phyloP scores from a whole-genome alignment of 306 rosid species.

The Hippophae gyantsensis region DNA sequence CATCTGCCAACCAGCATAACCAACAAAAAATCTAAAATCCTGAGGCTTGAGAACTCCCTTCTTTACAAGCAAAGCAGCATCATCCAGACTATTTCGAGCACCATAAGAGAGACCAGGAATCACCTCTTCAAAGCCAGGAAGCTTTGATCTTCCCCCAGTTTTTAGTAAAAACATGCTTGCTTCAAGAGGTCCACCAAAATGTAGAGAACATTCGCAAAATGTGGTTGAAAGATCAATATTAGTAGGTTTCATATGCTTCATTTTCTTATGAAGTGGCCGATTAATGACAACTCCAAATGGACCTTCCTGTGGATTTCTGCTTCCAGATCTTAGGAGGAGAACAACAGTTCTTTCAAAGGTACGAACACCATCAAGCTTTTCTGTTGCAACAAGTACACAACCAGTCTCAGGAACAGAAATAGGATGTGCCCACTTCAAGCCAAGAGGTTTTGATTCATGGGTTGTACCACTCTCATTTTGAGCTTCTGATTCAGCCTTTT shows the following conservation, averaged over 20 bases:
- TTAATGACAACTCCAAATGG: constrained; percentile 90
- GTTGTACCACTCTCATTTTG: constrained; percentile 33
- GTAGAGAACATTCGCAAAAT: constrained; percentile 74
- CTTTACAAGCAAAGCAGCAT: constrained; percentile 76
- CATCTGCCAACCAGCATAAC: constrained; percentile 98
- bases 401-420: constrained; percentile 89
- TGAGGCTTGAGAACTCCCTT: constrained; percentile 77
- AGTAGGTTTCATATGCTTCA: constrained; percentile 75
- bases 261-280: constrained; percentile 84
- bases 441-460: constrained; percentile 46
- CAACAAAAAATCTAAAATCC: constrained; percentile 84
- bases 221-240: constrained; percentile 79
- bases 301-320: constrained; percentile 79
- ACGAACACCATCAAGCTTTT: constrained; percentile 85
- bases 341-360: constrained; percentile 87
- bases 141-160: constrained; percentile 51
- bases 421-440: constrained; percentile 92
- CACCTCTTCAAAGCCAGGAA: constrained; percentile 79
- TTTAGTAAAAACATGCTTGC: constrained; percentile 87
- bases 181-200: constrained; percentile 94
- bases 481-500: constrained; percentile 20
- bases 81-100: constrained; percentile 77
- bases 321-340: constrained; percentile 89
- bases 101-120: constrained; percentile 87
- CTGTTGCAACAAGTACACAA: constrained; percentile 89